Conservation (phyloP, 202 grass and related monocot species). For the Digitaria exilis region DNA sequence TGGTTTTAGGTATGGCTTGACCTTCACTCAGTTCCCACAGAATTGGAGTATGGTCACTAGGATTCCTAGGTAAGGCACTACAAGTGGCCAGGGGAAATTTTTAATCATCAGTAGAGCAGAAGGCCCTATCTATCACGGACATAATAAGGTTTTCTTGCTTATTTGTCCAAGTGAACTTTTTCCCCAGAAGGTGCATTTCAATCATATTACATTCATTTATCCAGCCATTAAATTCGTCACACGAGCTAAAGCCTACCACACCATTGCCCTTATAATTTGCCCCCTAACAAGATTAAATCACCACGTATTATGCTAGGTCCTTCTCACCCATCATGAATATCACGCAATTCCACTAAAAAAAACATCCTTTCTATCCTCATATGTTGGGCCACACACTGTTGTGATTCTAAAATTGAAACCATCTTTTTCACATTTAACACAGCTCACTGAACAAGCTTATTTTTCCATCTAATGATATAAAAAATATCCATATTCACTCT, state of each 20-base stretch:
- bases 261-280: not conserved
- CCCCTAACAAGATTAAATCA: too few species aligned
- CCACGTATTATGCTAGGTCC: too few species aligned
- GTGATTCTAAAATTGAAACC: too few species aligned
- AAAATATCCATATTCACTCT: too few species aligned
- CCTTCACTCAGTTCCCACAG: not conserved
- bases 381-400: too few species aligned
- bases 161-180: not conserved
- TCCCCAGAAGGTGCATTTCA: fast-evolving
- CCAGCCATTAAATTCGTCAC: not conserved
- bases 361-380: too few species aligned
- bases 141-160: not conserved
- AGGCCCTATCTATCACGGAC: not conserved
- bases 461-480: too few species aligned
- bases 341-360: too few species aligned
- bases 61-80: not conserved
- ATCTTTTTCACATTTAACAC: too few species aligned
- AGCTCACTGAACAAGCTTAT: too few species aligned
- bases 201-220: not conserved
- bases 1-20: fast-evolving
- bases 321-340: too few species aligned
- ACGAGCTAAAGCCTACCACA: fast-evolving
- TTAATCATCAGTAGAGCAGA: not conserved
- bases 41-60: not conserved
- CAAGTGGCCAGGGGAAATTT: not conserved